Conservation (phyloP, 768 basidiomycete genomes). For the Suillus hirtellus region DNA sequence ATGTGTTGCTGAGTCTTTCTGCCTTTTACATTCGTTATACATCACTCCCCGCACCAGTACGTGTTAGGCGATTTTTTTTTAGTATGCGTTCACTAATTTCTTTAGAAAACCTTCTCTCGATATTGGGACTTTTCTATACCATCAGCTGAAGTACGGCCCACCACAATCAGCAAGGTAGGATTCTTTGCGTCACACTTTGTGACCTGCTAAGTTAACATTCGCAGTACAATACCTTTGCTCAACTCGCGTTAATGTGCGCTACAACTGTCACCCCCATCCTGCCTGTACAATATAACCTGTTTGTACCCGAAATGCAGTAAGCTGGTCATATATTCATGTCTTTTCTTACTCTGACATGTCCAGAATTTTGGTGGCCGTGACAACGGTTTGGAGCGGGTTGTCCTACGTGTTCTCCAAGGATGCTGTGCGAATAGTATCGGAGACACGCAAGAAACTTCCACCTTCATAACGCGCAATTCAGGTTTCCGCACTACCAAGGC, state of each 20-base stretch:
- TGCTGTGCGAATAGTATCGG: constrained; percentile 62
- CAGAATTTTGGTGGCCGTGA: constrained; percentile 85
- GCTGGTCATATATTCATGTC: constrained; percentile 30
- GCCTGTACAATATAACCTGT: constrained; percentile 51
- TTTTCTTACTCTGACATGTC: background rate
- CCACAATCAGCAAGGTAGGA: constrained; percentile 85
- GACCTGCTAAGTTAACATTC: constrained; percentile 9
- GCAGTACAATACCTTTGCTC: constrained; percentile 90
- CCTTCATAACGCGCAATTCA: constrained; percentile 14
- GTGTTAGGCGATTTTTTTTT: constrained; percentile 4
- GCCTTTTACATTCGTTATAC: constrained; percentile 95
- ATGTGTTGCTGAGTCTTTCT: constrained; percentile 80
- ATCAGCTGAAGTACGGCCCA: constrained; percentile 92
- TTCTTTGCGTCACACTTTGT: constrained; percentile 4
- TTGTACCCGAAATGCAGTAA: constrained; percentile 74
- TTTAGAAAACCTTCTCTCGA: constrained; percentile 83
- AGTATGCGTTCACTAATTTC: background rate
- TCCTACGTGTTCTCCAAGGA: constrained; percentile 79
- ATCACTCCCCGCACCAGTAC: constrained; percentile 82
- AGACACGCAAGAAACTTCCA: constrained; percentile 34
- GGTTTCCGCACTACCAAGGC: background rate
- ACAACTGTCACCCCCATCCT: constrained; percentile 86
- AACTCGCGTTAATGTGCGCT: constrained; percentile 86
- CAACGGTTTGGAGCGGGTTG: constrained; percentile 90
- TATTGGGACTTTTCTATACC: constrained; percentile 98